Base-by-base conservation (phyloP, 306 rosid species). In the Sicyos edulis region DNA sequence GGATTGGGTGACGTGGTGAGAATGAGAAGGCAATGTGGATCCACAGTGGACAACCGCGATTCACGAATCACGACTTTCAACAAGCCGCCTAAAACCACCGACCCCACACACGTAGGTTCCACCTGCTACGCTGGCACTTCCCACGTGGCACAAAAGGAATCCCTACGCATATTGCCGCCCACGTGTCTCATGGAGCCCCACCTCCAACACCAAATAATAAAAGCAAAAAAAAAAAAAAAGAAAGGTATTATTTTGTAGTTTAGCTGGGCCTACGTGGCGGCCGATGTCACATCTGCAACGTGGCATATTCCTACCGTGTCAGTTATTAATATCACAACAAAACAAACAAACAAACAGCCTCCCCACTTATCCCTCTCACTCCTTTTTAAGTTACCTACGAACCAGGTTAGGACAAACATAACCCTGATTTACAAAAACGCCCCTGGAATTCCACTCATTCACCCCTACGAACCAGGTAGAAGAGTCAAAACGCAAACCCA, bases 51-150 rank as follows among this genome's bases (percentile, higher is more conserved):
- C 72, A 54, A 19, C 74, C 77, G 45, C 54, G 74, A 68, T 19
- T 44, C 37, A 66, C 61, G 76, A 61, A 24, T 71, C 47, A 40
- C 37, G 45, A 58, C 14, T 16, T 24, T 32, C 1, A 73, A 75
- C 40, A 77, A 82, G 76, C 80, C 55, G 90, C 85, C 93, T n/a
- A 82, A 88, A 77, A 68, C 68, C 74, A 22, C 68, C 55, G 57
- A 37, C 64, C 40, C 56, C 56, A 5, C 15, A 17, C 70, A 1
- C 15, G 60, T 64, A 79, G 88, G 82, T 70, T 79, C 84, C 79
- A 70, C 69, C 42, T 10, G 4, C 89, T 88, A 88, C 79, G 86
- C 83, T 82, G 92, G 89, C 80, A 70, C 11, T 8, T 81, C 84
- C 73, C 92, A 82, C 92, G 89, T 85, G 88, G 73, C 82, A 69